Evolutionary conservation across 1,284 basidiomycete genomes (phyloP), one percentile per base, ranked within the genome.

Genomic region (Ustilago loliicola): DNA sequence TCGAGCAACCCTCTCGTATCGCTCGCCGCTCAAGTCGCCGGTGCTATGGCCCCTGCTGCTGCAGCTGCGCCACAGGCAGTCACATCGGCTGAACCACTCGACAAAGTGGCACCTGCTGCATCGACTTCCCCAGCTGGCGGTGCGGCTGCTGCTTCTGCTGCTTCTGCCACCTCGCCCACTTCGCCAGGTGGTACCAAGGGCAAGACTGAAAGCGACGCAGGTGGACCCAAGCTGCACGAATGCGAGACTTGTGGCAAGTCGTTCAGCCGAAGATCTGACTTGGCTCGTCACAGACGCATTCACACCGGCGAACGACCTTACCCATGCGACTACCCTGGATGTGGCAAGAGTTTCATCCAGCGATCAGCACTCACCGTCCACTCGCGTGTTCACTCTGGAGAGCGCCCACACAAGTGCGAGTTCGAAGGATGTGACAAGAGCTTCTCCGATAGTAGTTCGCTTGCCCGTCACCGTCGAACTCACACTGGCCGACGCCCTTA

Each of bases 281-380:
- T 85, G 38, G 83, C 83, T 17, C 75, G 84, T 21, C 93, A 95
- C 85, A 92, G 91, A 88, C 90, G 93, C 59, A 94, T 94, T 87
- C 94, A 95, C 83, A 94, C 94, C 0, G 94, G 94, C 32, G 94
- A 95, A 86, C 90, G 93, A 56, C 94, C 94, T 2, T 95, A 93
- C 62, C 85, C 84, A 8, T 87, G 87, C 77, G 79, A 84, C 36
- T 90, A 93, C 80, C 86, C 88, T 21, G 91, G 81, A 11, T 86
- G 85, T 60, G 82, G 82, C 53, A 86, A 86, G 73, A 84, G 82
- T 62, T 86, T 86, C 74, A 84, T 86, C 27, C 82, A 83, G 61
- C 81, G 82, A 47, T 84, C 83, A 0, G 94, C 94, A 25, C 88
- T 95, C 65, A 93, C 93, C 57, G 94, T 95, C 5, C 94, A 95